A percentile compares a stretch with the other conserved stretches of the same genome.
These are phyloP conservation scores for Letharia lupina DNA, from an alignment of 495 filamentous ascomycete genomes.

Conservation along the genomic window DNA sequence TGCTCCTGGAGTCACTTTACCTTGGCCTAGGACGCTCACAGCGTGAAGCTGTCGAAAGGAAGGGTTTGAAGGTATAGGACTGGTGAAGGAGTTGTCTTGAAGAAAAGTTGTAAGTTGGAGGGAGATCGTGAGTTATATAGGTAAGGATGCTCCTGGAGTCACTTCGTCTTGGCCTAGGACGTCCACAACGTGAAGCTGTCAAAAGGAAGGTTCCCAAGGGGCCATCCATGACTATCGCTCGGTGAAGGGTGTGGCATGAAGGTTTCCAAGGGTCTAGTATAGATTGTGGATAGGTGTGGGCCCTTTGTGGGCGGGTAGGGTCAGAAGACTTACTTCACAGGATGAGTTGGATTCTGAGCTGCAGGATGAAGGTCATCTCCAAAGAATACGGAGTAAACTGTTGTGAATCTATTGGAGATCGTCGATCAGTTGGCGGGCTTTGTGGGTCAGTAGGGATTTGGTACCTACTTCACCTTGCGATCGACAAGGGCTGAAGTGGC, in stretches of 20 bases:
- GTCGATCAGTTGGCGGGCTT: neutral
- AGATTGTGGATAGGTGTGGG: neutral
- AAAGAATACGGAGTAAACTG: neutral
- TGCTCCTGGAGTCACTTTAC: neutral
- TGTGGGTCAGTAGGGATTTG: neutral
- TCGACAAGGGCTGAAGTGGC: neutral
- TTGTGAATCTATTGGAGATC: neutral
- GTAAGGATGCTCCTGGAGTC: too few species aligned
- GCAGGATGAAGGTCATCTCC: neutral
- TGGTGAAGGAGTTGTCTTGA: too few species aligned
- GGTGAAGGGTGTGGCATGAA: neutral
- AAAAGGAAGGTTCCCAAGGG: too few species aligned
- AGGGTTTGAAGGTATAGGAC: too few species aligned
- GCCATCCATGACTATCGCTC: neutral
- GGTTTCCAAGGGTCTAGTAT: neutral
- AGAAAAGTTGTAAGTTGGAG: too few species aligned
- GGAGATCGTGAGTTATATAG: too few species aligned
- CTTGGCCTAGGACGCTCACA: neutral
- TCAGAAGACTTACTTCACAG: neutral
- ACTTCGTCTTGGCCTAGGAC: too few species aligned
- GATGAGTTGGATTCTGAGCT: neutral
- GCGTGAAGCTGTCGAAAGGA: neutral
- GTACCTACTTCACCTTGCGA: neutral
- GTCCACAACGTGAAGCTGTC: too few species aligned
- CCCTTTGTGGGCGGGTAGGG: neutral